Evolutionary conservation across 1,284 basidiomycete species (phyloP).

Genomic region (Microbotryum saponariae): DNA sequence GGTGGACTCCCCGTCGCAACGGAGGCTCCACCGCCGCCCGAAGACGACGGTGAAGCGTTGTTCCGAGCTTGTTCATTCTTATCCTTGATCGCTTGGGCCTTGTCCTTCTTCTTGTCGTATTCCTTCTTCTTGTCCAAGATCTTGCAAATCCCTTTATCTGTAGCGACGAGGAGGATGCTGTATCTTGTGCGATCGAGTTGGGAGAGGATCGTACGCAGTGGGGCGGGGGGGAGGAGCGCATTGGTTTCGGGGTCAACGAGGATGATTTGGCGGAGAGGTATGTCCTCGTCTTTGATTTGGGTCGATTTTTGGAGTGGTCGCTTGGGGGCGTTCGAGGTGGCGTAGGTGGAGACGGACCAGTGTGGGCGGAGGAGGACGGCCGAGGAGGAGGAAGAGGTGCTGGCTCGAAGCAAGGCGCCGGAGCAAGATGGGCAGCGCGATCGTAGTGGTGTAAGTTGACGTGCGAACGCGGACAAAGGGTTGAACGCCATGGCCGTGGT

Average conservation of each 20-base stretch:
- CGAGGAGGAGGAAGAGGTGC: background rate
- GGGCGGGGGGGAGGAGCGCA: slow-evolving; percentile 18
- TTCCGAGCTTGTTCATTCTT: slow-evolving; percentile 17
- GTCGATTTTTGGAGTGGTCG: slow-evolving; percentile 1
- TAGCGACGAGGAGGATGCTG: slow-evolving; percentile 24
- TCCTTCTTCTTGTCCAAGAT: slow-evolving; percentile 43
- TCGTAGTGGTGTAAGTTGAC: too few species aligned
- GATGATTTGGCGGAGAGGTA: slow-evolving; percentile 16
- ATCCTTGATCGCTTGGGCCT: slow-evolving; percentile 36
- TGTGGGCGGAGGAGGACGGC: background rate
- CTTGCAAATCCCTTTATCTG: slow-evolving; percentile 39
- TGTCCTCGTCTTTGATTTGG: slow-evolving; percentile 23
- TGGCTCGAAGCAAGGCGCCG: background rate
- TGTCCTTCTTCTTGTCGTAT: slow-evolving; percentile 32
- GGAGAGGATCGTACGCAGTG: slow-evolving; percentile 15
- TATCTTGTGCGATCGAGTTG: slow-evolving; percentile 23
- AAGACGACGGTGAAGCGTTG: background rate
- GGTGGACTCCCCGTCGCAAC: slow-evolving; percentile 2
- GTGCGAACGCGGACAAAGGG: too few species aligned
- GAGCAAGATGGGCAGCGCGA: too few species aligned
- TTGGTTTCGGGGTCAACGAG: slow-evolving; percentile 26
- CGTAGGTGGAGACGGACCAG: background rate
- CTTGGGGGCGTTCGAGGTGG: background rate
- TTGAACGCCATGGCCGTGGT: too few species aligned
- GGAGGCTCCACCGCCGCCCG: background rate